A percentile compares a stretch with the other conserved stretches of the same genome.
Evolutionary conservation across 345 rosid species (phyloP).

Genomic region (Bruguiera parviflora): DNA sequence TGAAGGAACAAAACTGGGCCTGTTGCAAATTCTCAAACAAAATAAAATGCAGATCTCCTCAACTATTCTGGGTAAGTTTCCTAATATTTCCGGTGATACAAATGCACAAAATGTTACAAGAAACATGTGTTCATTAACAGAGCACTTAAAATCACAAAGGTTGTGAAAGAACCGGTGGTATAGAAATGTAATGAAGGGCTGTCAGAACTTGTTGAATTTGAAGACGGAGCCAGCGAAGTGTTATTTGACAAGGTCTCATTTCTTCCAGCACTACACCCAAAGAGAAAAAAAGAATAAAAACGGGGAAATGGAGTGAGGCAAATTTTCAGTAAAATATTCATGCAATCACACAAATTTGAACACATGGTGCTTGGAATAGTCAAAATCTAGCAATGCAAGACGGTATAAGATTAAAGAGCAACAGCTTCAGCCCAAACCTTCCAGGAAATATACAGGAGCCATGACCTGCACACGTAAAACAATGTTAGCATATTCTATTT

Average conservation of each 20-base stretch:
- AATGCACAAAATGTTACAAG: constrained; percentile 38
- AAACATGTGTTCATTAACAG: constrained; percentile 35
- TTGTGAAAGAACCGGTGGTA: constrained; percentile 33
- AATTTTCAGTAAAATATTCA: constrained; percentile 9
- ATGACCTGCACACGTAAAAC: constrained; percentile 56
- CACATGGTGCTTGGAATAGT: neutral
- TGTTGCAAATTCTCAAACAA: constrained; percentile 18
- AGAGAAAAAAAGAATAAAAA: too few relatives aligned
- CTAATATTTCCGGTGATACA: neutral
- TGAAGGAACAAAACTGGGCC: constrained; percentile 43
- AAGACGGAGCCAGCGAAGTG: constrained; percentile 69
- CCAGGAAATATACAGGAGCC: constrained; percentile 72
- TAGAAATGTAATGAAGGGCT: constrained; percentile 30
- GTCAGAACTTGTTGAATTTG: constrained; percentile 66
- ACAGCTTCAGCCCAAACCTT: constrained; percentile 37
- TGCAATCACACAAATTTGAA: neutral
- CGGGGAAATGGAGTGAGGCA: neutral
- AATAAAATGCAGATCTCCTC: neutral
- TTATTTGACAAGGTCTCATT: constrained; percentile 58
- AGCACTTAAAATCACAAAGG: constrained; percentile 44
- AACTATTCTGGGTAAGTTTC: neutral
- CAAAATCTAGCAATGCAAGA: neutral
- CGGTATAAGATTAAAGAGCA: too few relatives aligned
- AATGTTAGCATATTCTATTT: neutral
- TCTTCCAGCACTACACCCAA: constrained; percentile 54